These are phyloP conservation scores for Mycena alexandri DNA, from an alignment of 768 basidiomycete species.

Conservation along the genomic window DNA sequence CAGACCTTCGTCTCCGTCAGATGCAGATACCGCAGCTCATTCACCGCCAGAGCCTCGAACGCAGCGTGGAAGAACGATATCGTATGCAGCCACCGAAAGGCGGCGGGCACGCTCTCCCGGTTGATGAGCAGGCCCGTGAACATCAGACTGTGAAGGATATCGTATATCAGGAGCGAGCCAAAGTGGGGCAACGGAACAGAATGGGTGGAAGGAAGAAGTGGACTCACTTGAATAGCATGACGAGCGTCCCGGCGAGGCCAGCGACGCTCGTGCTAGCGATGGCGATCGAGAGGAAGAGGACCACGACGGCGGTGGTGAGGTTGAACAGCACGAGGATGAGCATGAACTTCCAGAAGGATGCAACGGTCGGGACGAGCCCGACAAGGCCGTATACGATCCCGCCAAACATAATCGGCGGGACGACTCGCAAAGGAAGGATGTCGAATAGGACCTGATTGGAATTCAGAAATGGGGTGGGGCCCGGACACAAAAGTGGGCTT, in stretches of 20 bases:
- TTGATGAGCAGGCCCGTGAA: constrained; percentile 98
- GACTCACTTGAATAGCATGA: constrained; percentile 98
- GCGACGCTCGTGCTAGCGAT: constrained; percentile 91
- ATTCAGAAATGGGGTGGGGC: background rate
- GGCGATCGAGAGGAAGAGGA: constrained; percentile 90
- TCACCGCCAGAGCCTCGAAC: constrained; percentile 97
- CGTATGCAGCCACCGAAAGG: constrained; percentile 88
- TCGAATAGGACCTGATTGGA: constrained; percentile 88
- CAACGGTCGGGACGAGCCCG: constrained; percentile 91
- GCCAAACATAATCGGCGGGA: constrained; percentile 96
- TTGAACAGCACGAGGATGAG: constrained; percentile 97
- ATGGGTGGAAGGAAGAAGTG: background rate
- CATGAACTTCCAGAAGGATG: constrained; percentile 98
- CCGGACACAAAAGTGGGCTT: constrained; percentile 21
- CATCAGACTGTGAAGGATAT: constrained; percentile 70
- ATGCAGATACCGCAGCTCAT: constrained; percentile 94
- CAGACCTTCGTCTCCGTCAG: constrained; percentile 90
- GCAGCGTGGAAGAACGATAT: constrained; percentile 99
- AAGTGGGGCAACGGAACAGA: constrained; percentile 12
- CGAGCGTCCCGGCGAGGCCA: constrained; percentile 90
- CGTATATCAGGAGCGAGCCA: constrained; percentile 4
- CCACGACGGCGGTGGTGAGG: constrained; percentile 92
- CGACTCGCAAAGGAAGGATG: constrained; percentile 92
- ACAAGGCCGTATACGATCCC: constrained; percentile 96
- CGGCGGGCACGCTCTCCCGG: constrained; percentile 81